phyloP scores from a whole-genome alignment of 2,329 filamentous ascomycete species.

The Ophiocordyceps australis region DNA sequence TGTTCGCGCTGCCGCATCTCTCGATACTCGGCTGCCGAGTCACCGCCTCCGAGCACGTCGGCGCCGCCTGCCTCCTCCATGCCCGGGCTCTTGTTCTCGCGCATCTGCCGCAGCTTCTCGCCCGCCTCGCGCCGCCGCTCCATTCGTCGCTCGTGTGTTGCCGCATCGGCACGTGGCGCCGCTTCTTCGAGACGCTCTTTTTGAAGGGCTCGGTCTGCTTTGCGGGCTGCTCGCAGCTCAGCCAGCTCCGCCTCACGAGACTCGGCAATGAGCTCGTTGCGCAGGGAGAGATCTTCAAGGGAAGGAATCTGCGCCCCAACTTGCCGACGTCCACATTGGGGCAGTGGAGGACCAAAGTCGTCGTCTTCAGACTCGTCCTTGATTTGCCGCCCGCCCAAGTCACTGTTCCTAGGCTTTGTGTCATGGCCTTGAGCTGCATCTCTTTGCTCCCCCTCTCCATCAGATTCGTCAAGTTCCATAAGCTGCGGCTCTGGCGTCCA shows the following conservation, averaged over 20 bases:
- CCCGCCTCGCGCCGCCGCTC: conserved; percentile 68
- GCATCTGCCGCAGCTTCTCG: conserved; percentile 56
- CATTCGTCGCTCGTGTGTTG: conserved; percentile 64
- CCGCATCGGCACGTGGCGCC: conserved; percentile 63
- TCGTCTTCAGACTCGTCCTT: conserved; percentile 5
- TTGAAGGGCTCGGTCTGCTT: conserved; percentile 44
- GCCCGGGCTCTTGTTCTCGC: conserved; percentile 47
- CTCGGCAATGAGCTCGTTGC: conserved; percentile 28
- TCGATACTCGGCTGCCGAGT: conserved; percentile 50
- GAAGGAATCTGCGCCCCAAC: conserved; percentile 48
- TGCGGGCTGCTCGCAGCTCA: conserved; percentile 42
- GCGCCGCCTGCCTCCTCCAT: conserved; percentile 39
- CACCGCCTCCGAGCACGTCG: conserved; percentile 61
- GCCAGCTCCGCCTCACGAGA: conserved; percentile 31
- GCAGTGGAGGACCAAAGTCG: conserved; percentile 25
- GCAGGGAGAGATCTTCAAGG: conserved; percentile 53
- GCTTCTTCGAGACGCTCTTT: conserved; percentile 66
- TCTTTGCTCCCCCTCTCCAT: conserved; percentile 1
- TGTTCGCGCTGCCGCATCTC: conserved; percentile 45
- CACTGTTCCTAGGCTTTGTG: no score
- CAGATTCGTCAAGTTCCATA: conserved; percentile 1
- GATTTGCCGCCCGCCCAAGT: no score
- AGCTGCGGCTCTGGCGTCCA: conserved; percentile 1
- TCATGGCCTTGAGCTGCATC: no score
- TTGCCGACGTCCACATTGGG: conserved; percentile 7